These are phyloP conservation scores for Sclerotinia trifoliorum DNA, from an alignment of 2,329 filamentous ascomycete species.

Conservation along the genomic window DNA sequence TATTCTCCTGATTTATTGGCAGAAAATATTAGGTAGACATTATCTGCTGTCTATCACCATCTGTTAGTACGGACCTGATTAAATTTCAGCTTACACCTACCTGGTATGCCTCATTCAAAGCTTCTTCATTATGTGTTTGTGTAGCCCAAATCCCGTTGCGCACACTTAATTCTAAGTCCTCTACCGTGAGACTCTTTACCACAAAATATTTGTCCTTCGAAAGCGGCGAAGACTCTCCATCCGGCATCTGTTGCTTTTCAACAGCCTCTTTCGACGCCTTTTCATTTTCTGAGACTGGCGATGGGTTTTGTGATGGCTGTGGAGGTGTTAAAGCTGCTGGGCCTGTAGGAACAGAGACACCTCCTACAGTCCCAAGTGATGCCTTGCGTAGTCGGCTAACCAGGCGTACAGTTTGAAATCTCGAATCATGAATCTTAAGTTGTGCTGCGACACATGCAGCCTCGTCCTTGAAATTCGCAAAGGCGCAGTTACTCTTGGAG, in stretches of 20 bases:
- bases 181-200: conserved; percentile 86
- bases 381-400: conserved; percentile 76
- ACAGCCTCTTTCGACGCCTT: conserved; percentile 21
- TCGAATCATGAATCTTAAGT: conserved; percentile 83
- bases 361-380: conserved; percentile 41
- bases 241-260: conserved; percentile 23
- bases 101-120: conserved; percentile 77
- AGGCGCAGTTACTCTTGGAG: conserved; percentile 95
- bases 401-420: conserved; percentile 79
- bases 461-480: conserved; percentile 91
- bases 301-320: conserved; percentile 30
- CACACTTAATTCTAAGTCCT: conserved; percentile 88
- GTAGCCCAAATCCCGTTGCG: conserved; percentile 89
- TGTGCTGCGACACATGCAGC: conserved; percentile 72
- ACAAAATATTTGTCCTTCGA: conserved; percentile 79
- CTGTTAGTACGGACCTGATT: conserved; percentile 24
- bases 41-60: conserved; percentile 63
- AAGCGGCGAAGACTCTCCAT: conserved; percentile 12
- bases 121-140: conserved; percentile 87
- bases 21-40: conserved; percentile 90
- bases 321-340: conserved; percentile 36
- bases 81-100: conserved; percentile 48
- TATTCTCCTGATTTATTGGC: conserved; percentile 98
- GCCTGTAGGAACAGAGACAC: conserved; percentile 35
- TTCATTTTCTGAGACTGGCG: conserved; percentile 41